Percentiles rank a stretch among this genome's conserved stretches.
Evolutionary conservation across 805 yeast genomes (phyloP).

Genomic region (Candida methanosorbosa): DNA sequence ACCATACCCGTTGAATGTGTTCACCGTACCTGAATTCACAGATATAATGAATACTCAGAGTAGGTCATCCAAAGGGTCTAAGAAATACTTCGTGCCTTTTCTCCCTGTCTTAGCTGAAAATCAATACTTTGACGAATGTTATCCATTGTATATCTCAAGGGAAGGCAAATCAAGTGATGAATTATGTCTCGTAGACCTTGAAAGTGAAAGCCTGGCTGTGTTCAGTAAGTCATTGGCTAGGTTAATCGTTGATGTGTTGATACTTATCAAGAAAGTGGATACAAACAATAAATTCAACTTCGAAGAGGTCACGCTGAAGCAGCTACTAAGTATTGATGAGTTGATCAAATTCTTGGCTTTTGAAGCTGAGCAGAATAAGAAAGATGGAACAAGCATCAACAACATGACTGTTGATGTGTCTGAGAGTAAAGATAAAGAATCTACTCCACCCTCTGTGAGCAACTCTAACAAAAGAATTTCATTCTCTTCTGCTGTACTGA

Average conservation of each 20-base stretch:
- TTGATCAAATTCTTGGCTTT: slow-evolving; percentile 2
- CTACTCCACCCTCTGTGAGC: slow-evolving; percentile 1
- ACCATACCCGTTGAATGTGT: slow-evolving; percentile 13
- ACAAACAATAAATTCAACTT: neutral
- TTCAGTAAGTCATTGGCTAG: slow-evolving; percentile 13
- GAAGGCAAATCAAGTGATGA: slow-evolving; percentile 4
- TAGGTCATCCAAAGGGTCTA: no score
- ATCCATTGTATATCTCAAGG: slow-evolving; percentile 4
- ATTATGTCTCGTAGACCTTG: slow-evolving; percentile 9
- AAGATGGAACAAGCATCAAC: neutral
- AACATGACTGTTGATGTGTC: neutral
- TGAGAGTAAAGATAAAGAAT: neutral
- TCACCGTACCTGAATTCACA: slow-evolving; percentile 1
- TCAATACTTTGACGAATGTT: neutral
- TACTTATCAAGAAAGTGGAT: slow-evolving; percentile 3
- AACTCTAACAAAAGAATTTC: neutral
- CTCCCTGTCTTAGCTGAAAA: slow-evolving; percentile 6
- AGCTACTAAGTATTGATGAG: slow-evolving; percentile 11
- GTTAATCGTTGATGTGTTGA: slow-evolving; percentile 11
- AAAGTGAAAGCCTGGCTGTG: slow-evolving; percentile 8
- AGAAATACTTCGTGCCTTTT: slow-evolving; percentile 2
- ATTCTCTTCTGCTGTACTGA: slow-evolving; percentile 4
- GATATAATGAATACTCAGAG: neutral
- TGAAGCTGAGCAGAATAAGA: neutral
- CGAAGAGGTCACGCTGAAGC: slow-evolving; percentile 6